Conservation (phyloP, 140 eudicot genomes). For the Anethum foeniculum region DNA sequence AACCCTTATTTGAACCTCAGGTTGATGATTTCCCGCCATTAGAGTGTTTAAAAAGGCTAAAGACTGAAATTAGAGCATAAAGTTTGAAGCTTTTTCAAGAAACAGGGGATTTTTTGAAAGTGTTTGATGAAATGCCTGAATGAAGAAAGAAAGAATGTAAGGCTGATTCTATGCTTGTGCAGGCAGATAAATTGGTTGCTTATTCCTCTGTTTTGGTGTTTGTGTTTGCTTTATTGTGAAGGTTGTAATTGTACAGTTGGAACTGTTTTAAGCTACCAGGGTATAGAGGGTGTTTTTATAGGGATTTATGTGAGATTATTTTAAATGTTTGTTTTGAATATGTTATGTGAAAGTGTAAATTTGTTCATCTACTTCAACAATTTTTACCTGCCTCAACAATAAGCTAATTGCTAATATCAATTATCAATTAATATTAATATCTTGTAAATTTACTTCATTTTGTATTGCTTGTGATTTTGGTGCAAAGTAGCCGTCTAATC, state of each 20-base stretch:
- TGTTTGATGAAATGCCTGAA: slow-evolving; percentile 8
- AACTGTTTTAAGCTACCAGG: not conserved
- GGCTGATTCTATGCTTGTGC: not conserved
- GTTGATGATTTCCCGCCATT: slow-evolving; percentile 12
- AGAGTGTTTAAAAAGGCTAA: too few relatives aligned
- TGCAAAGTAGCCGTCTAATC: not conserved
- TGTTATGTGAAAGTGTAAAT: not conserved
- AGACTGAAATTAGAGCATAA: not conserved
- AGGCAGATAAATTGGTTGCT: not conserved
- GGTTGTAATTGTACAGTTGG: not conserved
- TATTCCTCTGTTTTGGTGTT: not conserved
- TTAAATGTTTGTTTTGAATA: not conserved
- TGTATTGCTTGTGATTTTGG: not conserved
- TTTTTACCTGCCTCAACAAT: not conserved
- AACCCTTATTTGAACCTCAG: slow-evolving; percentile 12
- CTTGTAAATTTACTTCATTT: not conserved
- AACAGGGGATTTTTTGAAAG: not conserved
- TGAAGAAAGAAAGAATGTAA: not conserved
- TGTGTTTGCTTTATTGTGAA: not conserved
- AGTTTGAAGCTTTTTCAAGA: not conserved
- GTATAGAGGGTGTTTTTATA: not conserved
- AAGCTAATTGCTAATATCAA: not conserved
- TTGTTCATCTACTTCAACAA: slow-evolving; percentile 2
- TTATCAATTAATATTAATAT: not conserved
- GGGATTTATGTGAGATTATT: not conserved